These are phyloP conservation scores for Seiridium cupressi DNA, from an alignment of 2,329 filamentous ascomycete species.

Conservation along the genomic window DNA sequence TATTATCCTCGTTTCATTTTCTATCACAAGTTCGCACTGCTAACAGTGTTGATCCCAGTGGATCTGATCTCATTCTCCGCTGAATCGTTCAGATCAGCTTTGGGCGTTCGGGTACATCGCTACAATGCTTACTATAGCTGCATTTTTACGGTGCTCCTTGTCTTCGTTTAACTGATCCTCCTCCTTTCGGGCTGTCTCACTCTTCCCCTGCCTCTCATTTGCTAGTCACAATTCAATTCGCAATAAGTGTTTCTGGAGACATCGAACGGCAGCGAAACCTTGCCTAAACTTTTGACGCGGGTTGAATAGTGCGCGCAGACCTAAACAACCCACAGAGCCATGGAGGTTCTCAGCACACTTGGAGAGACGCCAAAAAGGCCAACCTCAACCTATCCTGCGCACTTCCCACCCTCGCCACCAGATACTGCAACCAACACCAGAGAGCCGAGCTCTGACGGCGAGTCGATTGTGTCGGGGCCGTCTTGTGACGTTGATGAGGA, in stretches of 20 bases:
- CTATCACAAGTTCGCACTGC: background rate
- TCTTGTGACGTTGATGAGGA: constrained; percentile 15
- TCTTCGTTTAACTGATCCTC: no score
- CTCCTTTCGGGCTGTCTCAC: no score
- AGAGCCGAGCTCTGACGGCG: constrained; percentile 1
- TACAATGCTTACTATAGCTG: no score
- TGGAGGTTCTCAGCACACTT: background rate
- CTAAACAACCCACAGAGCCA: background rate
- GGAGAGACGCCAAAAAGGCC: background rate
- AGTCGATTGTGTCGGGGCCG: background rate
- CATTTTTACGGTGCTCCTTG: no score
- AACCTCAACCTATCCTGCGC: background rate
- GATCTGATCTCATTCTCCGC: background rate
- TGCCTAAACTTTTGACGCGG: no score
- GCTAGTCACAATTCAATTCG: no score
- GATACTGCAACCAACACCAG: background rate
- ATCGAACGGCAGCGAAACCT: no score
- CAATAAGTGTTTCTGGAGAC: no score
- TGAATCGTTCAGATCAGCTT: background rate
- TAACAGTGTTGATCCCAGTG: background rate
- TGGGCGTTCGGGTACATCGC: no score
- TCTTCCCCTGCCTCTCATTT: no score
- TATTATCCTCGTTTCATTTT: background rate
- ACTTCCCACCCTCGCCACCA: constrained; percentile 4
- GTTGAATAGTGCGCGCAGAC: background rate